Base-by-base conservation (phyloP, 2,329 filamentous ascomycete genomes). In the Epichloe glyceriae region DNA sequence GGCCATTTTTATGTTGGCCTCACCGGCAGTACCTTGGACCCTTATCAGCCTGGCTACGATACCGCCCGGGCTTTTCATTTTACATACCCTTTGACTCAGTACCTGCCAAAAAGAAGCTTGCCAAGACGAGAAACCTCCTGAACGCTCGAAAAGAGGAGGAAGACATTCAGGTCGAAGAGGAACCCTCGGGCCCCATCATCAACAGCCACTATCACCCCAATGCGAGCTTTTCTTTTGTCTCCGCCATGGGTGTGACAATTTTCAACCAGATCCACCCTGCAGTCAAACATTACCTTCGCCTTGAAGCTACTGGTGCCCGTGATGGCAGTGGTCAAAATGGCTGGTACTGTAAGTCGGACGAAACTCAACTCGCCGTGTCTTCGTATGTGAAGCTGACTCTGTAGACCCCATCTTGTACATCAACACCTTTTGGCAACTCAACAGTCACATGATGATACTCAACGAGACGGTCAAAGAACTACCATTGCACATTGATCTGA, bases 351-450 rank as follows among this genome's bases (percentile, higher is more conserved):
- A 64, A 56, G 72, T 70, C 37, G 30, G 33, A 34, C n/a, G 35
- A 39, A 20, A 30, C 10, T 6, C 30, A 5, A 30, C 19, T 33
- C 35, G 2, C 14, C 3, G 4, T 14, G 10, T 20, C 38, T 17
- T n/a, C 20, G 17, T 34, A 39, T 47, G 45, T 59, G 61, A 47
- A 64, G 54, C 26, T 48, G 33, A 33, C 12, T 35, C 33, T n/a
- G 1, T 49, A 74, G 72, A 81, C 63, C 93, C 93, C 4, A 80
- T 96, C 43, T 70, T 97, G 39, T 98, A 88, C 64, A 74, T 93
- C 63, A 98, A 98, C 70, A 94, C 86, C 4, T 98, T 98, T 70
- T 98, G 93, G 93, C 91, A 97, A 69, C 76, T 98, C 56, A 87
- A 80, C 64, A 83, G 78, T 55, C 88, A 97, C 60, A 97, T 97